Conservation (phyloP, 768 basidiomycete species). For the Fomitopsis serialis region DNA sequence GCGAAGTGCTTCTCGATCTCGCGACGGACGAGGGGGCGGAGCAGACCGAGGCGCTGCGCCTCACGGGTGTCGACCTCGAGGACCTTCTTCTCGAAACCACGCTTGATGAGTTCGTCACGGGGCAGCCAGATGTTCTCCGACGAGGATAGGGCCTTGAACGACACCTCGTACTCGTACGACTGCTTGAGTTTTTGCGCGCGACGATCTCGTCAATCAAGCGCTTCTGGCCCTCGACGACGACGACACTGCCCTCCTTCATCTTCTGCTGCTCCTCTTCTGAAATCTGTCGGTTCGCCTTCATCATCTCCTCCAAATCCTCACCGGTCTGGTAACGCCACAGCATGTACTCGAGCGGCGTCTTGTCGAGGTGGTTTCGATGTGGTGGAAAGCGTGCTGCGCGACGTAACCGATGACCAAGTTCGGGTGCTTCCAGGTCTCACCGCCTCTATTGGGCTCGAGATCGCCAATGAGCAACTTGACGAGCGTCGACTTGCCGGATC, state of each 20-base stretch:
- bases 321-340: slow-evolving; percentile 99
- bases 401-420: slow-evolving; percentile 99
- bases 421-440: slow-evolving; percentile 98
- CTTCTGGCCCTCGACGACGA: slow-evolving; percentile 93
- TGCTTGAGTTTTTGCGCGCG: slow-evolving; percentile 95
- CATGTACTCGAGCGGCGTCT: slow-evolving; percentile 99
- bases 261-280: slow-evolving; percentile 83
- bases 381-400: slow-evolving; percentile 99
- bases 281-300: slow-evolving; percentile 86
- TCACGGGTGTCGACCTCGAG: slow-evolving; percentile 96
- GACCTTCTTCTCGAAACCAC: slow-evolving; percentile 99
- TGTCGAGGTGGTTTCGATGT: slow-evolving; percentile 98
- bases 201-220: slow-evolving; percentile 89
- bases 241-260: slow-evolving; percentile 92
- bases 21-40: slow-evolving; percentile 94
- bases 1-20: slow-evolving; percentile 99
- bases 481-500: slow-evolving; percentile 96
- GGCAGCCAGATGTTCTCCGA: slow-evolving; percentile 98
- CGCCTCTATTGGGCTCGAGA: slow-evolving; percentile 93
- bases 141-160: slow-evolving; percentile 91
- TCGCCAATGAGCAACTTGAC: slow-evolving; percentile 97
- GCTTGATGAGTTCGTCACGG: slow-evolving; percentile 95
- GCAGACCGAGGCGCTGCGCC: slow-evolving; percentile 92
- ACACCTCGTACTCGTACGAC: slow-evolving; percentile 97
- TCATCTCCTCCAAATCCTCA: slow-evolving; percentile 96